phyloP scores from a whole-genome alignment of 371 early-diverging fungal genomes.

The Apophysomyces ossiformis region DNA sequence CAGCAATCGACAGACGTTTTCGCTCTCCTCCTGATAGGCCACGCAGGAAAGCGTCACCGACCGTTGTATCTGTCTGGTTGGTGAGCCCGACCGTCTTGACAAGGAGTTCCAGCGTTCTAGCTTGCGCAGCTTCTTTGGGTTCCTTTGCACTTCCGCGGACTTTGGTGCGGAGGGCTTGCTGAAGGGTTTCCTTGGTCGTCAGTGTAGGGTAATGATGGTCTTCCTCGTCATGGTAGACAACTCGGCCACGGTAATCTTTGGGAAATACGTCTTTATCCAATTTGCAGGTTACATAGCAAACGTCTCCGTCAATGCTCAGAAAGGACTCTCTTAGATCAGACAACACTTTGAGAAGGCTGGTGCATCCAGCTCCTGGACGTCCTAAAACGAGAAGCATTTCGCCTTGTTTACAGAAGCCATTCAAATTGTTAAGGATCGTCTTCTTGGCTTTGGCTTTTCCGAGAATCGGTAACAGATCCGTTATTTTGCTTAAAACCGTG shows the following conservation, averaged over 20 bases:
- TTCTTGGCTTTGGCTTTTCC: slow-evolving; percentile 14
- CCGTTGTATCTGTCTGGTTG: slow-evolving; percentile 74
- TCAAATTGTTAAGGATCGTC: slow-evolving; percentile 36
- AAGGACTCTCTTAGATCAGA: slow-evolving; percentile 49
- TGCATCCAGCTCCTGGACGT: slow-evolving; percentile 58
- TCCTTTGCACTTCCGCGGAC: slow-evolving; percentile 40
- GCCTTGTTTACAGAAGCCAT: slow-evolving; percentile 51
- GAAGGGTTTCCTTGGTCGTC: slow-evolving; percentile 52
- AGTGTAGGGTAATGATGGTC: slow-evolving; percentile 53
- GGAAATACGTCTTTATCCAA: slow-evolving; percentile 41
- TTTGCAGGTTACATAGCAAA: slow-evolving; percentile 40
- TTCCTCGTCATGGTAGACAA: slow-evolving; percentile 55
- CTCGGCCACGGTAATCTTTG: slow-evolving; percentile 49
- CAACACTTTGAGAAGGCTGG: slow-evolving; percentile 50
- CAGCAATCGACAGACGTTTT: slow-evolving; percentile 86
- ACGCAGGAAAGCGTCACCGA: slow-evolving; percentile 82
- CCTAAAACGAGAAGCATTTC: slow-evolving; percentile 63
- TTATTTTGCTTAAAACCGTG: slow-evolving; percentile 18
- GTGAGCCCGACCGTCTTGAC: slow-evolving; percentile 70
- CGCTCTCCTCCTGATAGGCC: slow-evolving; percentile 87
- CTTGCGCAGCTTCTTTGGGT: slow-evolving; percentile 25
- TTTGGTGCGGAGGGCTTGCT: slow-evolving; percentile 54
- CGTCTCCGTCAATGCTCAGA: slow-evolving; percentile 40
- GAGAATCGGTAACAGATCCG: slow-evolving; percentile 12
- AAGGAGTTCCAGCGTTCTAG: slow-evolving; percentile 43